Percentiles rank a stretch among this genome's conserved stretches.
These are phyloP conservation scores for Didymella pinodella DNA, from an alignment of 2,329 filamentous ascomycete species.

Conservation along the genomic window DNA sequence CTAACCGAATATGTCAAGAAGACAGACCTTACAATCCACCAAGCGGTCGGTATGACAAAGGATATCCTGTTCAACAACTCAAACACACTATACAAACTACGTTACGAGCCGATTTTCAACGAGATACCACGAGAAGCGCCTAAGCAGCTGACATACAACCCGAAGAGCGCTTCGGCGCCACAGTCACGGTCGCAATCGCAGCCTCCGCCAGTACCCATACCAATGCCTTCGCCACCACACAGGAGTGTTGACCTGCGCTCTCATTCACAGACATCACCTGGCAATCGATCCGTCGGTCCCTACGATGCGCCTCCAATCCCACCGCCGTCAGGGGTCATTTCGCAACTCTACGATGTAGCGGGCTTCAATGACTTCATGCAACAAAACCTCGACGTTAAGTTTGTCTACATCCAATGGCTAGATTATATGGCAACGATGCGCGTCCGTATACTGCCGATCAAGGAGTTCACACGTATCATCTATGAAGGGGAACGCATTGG, in stretches of 20 bases:
- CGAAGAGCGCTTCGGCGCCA: conserved; percentile 22
- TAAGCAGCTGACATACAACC: conserved; percentile 37
- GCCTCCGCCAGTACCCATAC: conserved; percentile 15
- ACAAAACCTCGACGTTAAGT: conserved; percentile 64
- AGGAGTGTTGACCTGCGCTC: conserved; percentile 1
- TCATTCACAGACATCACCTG: conserved; percentile 3
- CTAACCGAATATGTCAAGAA: conserved; percentile 72
- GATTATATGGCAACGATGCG: conserved; percentile 77
- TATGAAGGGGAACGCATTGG: conserved; percentile 57
- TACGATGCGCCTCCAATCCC: conserved; percentile 36
- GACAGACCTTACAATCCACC: conserved; percentile 65
- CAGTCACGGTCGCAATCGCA: conserved; percentile 5
- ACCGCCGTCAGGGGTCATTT: conserved; percentile 37
- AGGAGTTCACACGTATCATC: conserved; percentile 51
- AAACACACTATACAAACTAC: conserved; percentile 75
- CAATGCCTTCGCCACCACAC: conserved; percentile 12
- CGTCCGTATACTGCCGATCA: conserved; percentile 71
- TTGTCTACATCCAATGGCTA: conserved; percentile 77
- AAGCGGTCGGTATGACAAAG: conserved; percentile 70
- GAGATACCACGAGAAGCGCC: conserved; percentile 32
- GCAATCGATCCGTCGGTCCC: conserved; percentile 22
- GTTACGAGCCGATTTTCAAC: conserved; percentile 51
- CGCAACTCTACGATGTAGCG: conserved; percentile 49
- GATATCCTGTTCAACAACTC: conserved; percentile 80
- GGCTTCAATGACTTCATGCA: conserved; percentile 59